Percentiles rank a stretch among this genome's conserved stretches.
Conservation (phyloP, 495 filamentous ascomycete species). For the Hypoxylon fragiforme region DNA sequence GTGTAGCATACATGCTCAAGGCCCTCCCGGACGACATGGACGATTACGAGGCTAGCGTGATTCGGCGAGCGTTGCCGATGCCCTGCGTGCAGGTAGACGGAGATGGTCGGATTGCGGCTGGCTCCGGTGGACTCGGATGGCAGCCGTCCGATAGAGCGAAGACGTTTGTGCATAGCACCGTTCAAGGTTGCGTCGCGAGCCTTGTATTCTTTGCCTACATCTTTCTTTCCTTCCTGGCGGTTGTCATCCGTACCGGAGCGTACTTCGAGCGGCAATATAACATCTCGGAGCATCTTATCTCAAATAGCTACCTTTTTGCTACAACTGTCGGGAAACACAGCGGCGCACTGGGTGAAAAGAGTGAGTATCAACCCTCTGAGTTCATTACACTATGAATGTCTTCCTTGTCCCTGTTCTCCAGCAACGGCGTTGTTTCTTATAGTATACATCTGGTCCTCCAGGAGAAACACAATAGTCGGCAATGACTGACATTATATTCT, state of each 20-base stretch:
- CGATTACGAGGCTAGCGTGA: slow-evolving; percentile 46
- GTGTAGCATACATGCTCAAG: slow-evolving; percentile 65
- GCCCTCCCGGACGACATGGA: slow-evolving; percentile 65
- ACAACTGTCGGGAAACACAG: slow-evolving; percentile 57
- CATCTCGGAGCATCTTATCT: slow-evolving; percentile 59
- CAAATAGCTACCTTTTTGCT: slow-evolving; percentile 51
- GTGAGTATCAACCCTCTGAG: slow-evolving; percentile 11
- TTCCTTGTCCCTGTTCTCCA: background rate
- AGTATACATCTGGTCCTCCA: background rate
- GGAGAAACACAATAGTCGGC: no score
- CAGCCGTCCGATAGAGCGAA: slow-evolving; percentile 21
- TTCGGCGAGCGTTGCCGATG: slow-evolving; percentile 52
- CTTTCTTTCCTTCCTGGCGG: slow-evolving; percentile 60
- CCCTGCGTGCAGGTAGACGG: slow-evolving; percentile 21
- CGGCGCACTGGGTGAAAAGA: slow-evolving; percentile 51
- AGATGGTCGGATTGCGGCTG: slow-evolving; percentile 16
- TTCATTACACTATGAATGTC: background rate
- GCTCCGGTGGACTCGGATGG: background rate
- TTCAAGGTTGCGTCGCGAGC: slow-evolving; percentile 59
- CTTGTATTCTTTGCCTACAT: slow-evolving; percentile 60
- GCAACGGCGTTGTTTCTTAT: background rate
- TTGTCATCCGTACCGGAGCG: slow-evolving; percentile 56
- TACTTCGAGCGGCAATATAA: slow-evolving; percentile 66
- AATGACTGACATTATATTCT: slow-evolving; percentile 7
- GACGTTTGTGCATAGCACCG: slow-evolving; percentile 61